Evolutionary conservation across 176 grass and related monocot genomes (phyloP).

Genomic region (Eragrostis curvula): DNA sequence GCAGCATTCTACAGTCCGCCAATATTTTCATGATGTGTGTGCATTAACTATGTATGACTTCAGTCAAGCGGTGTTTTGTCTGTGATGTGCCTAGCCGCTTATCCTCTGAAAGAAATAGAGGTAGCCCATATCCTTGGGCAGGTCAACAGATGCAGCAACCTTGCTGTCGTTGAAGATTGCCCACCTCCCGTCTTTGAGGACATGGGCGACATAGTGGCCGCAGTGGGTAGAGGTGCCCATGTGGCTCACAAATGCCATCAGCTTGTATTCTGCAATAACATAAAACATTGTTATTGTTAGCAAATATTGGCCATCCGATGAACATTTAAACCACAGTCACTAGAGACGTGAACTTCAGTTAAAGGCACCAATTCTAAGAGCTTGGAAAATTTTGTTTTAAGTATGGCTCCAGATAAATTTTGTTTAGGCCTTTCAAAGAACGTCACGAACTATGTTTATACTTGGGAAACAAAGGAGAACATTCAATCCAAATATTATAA

Average conservation of each 20-base stretch:
- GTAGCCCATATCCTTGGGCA: slow-evolving; percentile 98
- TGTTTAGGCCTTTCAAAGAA: background rate
- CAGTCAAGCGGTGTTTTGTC: background rate
- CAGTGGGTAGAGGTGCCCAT: slow-evolving; percentile 95
- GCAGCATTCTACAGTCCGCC: background rate
- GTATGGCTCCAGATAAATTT: background rate
- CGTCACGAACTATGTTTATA: background rate
- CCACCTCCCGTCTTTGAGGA: slow-evolving; percentile 87
- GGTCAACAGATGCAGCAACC: slow-evolving; percentile 83
- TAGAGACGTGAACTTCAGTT: background rate
- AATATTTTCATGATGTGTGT: slow-evolving; percentile 27
- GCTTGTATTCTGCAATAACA: slow-evolving; percentile 70
- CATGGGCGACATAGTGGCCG: slow-evolving; percentile 94
- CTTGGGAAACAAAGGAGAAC: background rate
- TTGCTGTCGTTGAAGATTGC: slow-evolving; percentile 90
- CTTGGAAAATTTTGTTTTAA: background rate
- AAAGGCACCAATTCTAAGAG: background rate
- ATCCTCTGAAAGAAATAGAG: slow-evolving; percentile 95
- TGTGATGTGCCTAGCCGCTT: slow-evolving; percentile 26
- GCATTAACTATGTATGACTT: slow-evolving; percentile 14
- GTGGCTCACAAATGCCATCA: slow-evolving; percentile 92
- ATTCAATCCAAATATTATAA: background rate
- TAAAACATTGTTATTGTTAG: background rate
- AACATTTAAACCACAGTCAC: background rate
- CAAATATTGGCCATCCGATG: background rate